Evolutionary conservation across 2,329 filamentous ascomycete genomes (phyloP), one percentile per base, ranked within the genome.

Genomic region (Helicocarpus griseus): DNA sequence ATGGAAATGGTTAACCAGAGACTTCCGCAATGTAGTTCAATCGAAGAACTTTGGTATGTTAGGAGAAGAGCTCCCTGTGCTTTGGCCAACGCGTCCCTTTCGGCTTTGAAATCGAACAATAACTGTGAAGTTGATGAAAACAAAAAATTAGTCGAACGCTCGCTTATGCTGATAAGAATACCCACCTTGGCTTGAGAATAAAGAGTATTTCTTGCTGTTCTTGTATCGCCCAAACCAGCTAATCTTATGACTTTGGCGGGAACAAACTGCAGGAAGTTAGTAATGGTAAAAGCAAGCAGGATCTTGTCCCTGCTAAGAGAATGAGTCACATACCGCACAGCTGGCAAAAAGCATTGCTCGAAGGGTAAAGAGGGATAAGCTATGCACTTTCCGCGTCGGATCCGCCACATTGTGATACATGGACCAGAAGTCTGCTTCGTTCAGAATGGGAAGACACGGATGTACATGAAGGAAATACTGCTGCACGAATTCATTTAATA

Each of bases 1-100:
- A 78, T 77, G 1, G 74, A 73, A 35, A 71, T 67, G n/a, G 68
- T 68, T 3, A 78, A 67, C 76, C 76, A 78, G 4, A 64, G 46
- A 41, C 60, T 66, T 22, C 60, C 62, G 13, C 61, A 58, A 24
- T 61, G 61, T 3, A 61, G 61, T n/a, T 64, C 55, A 14, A 60
- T 54, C 1, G 59, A 58, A 7, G 69, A 69, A 5, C 73, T 73
- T 53, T 77, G 76, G 3, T 63, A 58, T 0, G 61, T 60, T 19
- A 66, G 59, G 1, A 67, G 49, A 8, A 64, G 48, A 4, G 63
- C 58, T 4, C 61, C 65, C 56, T 69, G 66, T 0, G 66, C 57
- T 35, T 61, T 63, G 3, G 57, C 54, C 13, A 63, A 54, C 2
- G 53, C 49, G 14, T 56, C 52, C 8, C 55, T 54, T 46, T 66